Evolutionary conservation across 805 yeast species (phyloP).

Genomic region (Ogataea glucozyma): DNA sequence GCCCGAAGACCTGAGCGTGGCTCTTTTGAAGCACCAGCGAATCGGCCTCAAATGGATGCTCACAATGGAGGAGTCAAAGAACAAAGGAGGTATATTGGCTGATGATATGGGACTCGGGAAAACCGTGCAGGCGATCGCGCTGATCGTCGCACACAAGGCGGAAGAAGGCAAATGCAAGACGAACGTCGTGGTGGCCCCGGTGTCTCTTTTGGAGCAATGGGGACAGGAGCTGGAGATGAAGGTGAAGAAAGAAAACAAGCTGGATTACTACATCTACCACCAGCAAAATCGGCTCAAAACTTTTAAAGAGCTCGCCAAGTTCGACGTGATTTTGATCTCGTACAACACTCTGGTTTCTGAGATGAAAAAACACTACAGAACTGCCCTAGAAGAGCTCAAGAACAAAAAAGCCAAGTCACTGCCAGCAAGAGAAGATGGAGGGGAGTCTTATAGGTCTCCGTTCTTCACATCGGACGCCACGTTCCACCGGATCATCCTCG

Average conservation of each 20-base stretch:
- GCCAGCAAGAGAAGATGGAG: constrained; percentile 41
- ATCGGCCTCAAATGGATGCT: constrained; percentile 82
- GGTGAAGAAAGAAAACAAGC: constrained; percentile 45
- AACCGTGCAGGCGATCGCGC: constrained; percentile 66
- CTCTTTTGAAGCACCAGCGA: constrained; percentile 64
- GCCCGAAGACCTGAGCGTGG: constrained; percentile 61
- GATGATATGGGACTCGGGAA: constrained; percentile 87
- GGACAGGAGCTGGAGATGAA: constrained; percentile 68
- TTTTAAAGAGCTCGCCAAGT: constrained; percentile 50
- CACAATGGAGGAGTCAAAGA: constrained; percentile 60
- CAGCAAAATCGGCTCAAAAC: constrained; percentile 40
- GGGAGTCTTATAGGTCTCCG: constrained; percentile 56
- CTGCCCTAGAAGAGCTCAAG: constrained; percentile 37
- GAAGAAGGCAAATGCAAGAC: constrained; percentile 42
- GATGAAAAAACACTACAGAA: constrained; percentile 60
- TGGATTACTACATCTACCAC: constrained; percentile 64
- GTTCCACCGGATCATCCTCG: constrained; percentile 54
- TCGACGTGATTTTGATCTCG: constrained; percentile 78
- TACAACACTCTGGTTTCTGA: constrained; percentile 80
- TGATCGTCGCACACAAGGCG: constrained; percentile 48
- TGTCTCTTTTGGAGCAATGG: constrained; percentile 87
- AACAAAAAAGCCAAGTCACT: constrained; percentile 30
- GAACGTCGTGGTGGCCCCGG: constrained; percentile 86
- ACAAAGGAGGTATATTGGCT: constrained; percentile 70
- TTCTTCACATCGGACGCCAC: constrained; percentile 53